Percentiles rank a stretch among this genome's conserved stretches.
Evolutionary conservation across 495 filamentous ascomycete genomes (phyloP).

Genomic region (Penicillium angulare): DNA sequence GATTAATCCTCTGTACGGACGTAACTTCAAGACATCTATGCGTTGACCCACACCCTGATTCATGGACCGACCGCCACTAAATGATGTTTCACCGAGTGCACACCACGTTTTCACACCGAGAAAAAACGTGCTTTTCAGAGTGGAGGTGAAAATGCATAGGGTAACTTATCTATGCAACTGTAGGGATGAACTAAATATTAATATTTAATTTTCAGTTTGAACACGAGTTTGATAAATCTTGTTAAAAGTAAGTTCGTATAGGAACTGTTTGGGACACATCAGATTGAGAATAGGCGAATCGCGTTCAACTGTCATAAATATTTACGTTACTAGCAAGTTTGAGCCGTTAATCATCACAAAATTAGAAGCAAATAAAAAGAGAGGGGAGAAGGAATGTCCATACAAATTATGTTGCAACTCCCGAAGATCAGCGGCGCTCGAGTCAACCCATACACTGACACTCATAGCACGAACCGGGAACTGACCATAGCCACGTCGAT

Average conservation of each 20-base stretch:
- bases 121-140: background rate
- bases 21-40: background rate
- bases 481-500: conserved; percentile 51
- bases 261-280: no score
- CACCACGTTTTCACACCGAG: background rate
- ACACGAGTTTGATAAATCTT: no score
- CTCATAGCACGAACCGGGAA: conserved; percentile 54
- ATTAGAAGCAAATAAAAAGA: no score
- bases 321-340: conserved; percentile 7
- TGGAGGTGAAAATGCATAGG: no score
- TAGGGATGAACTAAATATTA: background rate
- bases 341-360: background rate
- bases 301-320: conserved; percentile 13
- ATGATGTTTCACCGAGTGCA: background rate
- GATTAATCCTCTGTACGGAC: no score
- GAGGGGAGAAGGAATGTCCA: background rate
- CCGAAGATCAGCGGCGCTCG: conserved; percentile 36
- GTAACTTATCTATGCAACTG: no score
- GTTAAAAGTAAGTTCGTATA: no score
- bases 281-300: no score
- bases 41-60: background rate
- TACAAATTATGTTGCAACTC: background rate
- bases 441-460: conserved; percentile 61
- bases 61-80: background rate
- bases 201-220: background rate